Base-by-base conservation (phyloP, 805 yeast species). In the Saturnispora mendoncae region DNA sequence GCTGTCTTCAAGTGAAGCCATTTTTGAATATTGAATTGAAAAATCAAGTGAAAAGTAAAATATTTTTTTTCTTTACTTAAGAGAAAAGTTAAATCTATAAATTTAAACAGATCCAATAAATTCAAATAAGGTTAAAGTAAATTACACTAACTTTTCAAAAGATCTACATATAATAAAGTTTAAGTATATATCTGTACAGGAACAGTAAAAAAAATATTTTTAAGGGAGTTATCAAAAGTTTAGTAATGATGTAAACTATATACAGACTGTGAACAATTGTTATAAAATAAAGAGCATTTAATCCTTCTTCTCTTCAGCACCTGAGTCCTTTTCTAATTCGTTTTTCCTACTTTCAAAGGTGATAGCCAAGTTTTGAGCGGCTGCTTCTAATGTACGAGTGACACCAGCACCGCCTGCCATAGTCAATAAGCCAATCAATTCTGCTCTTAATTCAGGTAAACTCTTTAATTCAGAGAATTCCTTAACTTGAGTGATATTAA, bases 331-430 rank as follows among this genome's bases (percentile, higher is more conserved):
- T 39, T 58, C 62, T 32, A 60, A 28, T 43, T 58, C 62, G 19
- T 50, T 45, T 34, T 54, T 58, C 50, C 78, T 82, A 43, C 79
- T 68, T 46, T 84, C 80, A 61, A 88, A 62, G 7, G 94, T 83
- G 61, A 86, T 66, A 55, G 84, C 84, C 51, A 88, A 71, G 44
- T 66, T 63, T 48, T 76, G 76, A 13, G 84, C 64, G n/a, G 84
- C 67, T 15, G 81, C 58, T 62, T 82, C 80, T 56, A 90, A 71
- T 14, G 95, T 84, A 64, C 74, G 75, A 10, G 83, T 94, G 57
- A 90, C 71, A 9, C 94, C 94, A 34, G 85, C 88, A 55, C 97
- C 97, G 44, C 95, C 84, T 48, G 84, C 68, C 43, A 82, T 64
- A n/a, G 88, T 79, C 55, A 90, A 74, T 42, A 85, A 68, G 9